Conservation (phyloP, 176 grass and related monocot species). For the Lolium multiflorum region DNA sequence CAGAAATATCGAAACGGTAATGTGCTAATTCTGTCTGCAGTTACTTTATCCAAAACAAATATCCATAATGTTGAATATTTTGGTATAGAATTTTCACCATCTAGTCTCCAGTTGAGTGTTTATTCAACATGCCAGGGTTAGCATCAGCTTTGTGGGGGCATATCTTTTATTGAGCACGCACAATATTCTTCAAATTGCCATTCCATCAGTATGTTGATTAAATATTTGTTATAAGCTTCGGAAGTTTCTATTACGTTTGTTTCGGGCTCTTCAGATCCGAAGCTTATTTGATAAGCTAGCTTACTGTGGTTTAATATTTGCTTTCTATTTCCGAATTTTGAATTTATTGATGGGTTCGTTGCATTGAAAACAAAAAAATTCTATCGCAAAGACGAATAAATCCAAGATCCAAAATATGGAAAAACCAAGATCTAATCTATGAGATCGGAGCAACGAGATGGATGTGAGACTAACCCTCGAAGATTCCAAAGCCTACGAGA, state of each 20-base stretch:
- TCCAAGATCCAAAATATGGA: too few relatives aligned
- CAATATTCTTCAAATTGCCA: neutral
- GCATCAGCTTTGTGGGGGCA: neutral
- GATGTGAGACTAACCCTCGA: too few relatives aligned
- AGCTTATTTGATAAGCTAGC: neutral
- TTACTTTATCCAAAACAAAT: constrained; percentile 15
- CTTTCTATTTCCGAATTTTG: neutral
- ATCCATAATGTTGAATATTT: constrained; percentile 15
- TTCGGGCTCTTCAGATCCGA: neutral
- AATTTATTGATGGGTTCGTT: too few relatives aligned
- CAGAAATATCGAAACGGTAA: constrained; percentile 77
- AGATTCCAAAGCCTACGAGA: too few relatives aligned
- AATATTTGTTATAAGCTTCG: neutral
- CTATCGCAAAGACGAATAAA: too few relatives aligned
- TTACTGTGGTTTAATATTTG: neutral
- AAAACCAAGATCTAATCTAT: too few relatives aligned
- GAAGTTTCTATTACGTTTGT: neutral
- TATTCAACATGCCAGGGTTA: constrained; percentile 8
- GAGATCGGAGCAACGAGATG: too few relatives aligned
- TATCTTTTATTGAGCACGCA: neutral
- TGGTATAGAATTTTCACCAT: neutral
- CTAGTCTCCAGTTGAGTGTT: neutral
- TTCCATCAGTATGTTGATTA: neutral
- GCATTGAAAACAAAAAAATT: too few relatives aligned
- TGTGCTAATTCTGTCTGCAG: constrained; percentile 20